Conservation (phyloP, 2,329 filamentous ascomycete genomes). For the Chaetomiaceae sp. region DNA sequence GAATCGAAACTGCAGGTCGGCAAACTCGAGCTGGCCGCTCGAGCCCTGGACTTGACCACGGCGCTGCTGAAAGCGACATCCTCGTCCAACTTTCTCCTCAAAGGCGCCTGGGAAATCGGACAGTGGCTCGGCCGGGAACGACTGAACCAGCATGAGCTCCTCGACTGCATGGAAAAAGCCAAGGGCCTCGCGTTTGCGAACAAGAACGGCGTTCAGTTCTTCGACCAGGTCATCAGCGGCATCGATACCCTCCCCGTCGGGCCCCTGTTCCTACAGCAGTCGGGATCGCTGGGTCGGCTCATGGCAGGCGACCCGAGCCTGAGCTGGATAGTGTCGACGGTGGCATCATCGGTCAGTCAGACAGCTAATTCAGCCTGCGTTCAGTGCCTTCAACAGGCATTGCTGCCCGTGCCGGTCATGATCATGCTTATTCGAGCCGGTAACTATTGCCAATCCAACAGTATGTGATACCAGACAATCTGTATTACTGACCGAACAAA, state of each 20-base stretch:
- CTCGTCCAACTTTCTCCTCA: neutral
- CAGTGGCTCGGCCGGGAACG: neutral
- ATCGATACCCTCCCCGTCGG: neutral
- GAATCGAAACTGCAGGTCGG: too few relatives aligned
- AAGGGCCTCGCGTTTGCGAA: conserved; percentile 1
- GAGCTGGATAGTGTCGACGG: too few relatives aligned
- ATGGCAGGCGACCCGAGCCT: neutral
- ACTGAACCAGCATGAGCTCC: conserved; percentile 3
- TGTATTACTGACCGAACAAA: too few relatives aligned
- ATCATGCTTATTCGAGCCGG: too few relatives aligned
- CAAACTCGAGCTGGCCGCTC: too few relatives aligned
- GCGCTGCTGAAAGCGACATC: neutral
- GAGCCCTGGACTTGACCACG: neutral
- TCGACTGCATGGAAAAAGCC: conserved; percentile 1
- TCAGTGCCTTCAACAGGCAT: too few relatives aligned
- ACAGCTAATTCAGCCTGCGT: too few relatives aligned
- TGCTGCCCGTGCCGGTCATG: too few relatives aligned
- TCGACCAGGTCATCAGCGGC: neutral
- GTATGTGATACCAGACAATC: too few relatives aligned
- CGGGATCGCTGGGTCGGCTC: neutral
- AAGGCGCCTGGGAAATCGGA: neutral
- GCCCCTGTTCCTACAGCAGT: neutral
- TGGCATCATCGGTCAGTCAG: too few relatives aligned
- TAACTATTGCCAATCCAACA: too few relatives aligned
- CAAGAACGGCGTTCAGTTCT: neutral